A percentile compares a stretch with the other conserved stretches of the same genome.
phyloP scores from a whole-genome alignment of 768 basidiomycete genomes.

The Boletus rubroflammeus region DNA sequence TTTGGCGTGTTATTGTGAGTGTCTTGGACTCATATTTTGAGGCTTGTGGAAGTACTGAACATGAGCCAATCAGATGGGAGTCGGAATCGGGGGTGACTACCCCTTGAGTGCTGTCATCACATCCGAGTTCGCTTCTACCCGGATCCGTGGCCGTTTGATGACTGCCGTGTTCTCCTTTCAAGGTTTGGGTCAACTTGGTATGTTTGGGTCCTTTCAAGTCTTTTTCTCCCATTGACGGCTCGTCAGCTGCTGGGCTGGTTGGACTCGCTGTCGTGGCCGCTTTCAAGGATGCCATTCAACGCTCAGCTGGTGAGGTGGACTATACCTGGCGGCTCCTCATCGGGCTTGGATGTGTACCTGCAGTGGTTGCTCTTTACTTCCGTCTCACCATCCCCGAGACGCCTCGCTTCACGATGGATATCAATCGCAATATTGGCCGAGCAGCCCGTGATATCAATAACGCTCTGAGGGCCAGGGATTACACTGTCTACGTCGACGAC shows the following conservation, averaged over 20 bases:
- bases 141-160: slow-evolving; percentile 79
- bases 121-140: slow-evolving; percentile 79
- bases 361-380: slow-evolving; percentile 76
- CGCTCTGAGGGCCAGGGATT: slow-evolving; percentile 48
- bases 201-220: slow-evolving; percentile 16
- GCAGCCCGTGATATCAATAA: slow-evolving; percentile 67
- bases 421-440: slow-evolving; percentile 70
- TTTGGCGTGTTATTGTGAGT: slow-evolving; percentile 71
- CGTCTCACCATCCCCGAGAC: slow-evolving; percentile 88
- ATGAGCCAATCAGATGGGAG: slow-evolving; percentile 55
- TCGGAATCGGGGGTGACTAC: slow-evolving; percentile 86
- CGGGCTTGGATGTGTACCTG: slow-evolving; percentile 80
- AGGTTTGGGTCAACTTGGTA: slow-evolving; percentile 83
- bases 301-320: slow-evolving; percentile 48
- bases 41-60: neutral
- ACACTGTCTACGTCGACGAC: slow-evolving; percentile 49
- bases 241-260: slow-evolving; percentile 58
- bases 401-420: slow-evolving; percentile 87
- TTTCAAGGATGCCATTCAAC: slow-evolving; percentile 52
- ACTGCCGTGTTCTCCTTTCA: slow-evolving; percentile 78
- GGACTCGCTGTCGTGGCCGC: slow-evolving; percentile 57
- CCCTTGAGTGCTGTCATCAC: slow-evolving; percentile 79
- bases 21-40: neutral
- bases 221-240: neutral
- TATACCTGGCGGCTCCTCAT: slow-evolving; percentile 81